A percentile compares a stretch with the other conserved stretches of the same genome.
Evolutionary conservation across 192 early-diverging fungal species (phyloP).

Genomic region (Coemansia sp.): DNA sequence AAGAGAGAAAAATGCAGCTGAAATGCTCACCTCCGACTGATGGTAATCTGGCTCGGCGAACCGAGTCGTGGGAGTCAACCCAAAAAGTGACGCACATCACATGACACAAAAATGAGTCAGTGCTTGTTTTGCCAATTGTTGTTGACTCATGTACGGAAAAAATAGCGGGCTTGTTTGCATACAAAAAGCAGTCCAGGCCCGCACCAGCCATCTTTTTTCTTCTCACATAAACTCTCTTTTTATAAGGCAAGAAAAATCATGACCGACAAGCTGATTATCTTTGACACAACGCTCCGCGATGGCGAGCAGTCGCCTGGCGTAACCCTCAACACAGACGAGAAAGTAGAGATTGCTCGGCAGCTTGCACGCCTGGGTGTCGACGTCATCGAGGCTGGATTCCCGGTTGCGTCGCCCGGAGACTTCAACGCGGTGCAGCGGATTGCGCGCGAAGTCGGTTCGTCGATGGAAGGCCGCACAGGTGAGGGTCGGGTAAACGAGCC

Average conservation of each 20-base stretch:
- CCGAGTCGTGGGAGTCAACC: no score
- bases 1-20: no score
- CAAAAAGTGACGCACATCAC: neutral
- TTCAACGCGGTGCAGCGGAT: slow-evolving; percentile 94
- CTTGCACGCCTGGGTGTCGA: slow-evolving; percentile 93
- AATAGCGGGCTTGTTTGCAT: no score
- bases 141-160: no score
- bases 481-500: slow-evolving; percentile 63
- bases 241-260: slow-evolving; percentile 1
- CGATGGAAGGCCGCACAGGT: slow-evolving; percentile 77
- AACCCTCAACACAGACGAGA: slow-evolving; percentile 88
- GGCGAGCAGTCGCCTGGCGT: slow-evolving; percentile 99
- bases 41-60: no score
- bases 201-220: neutral
- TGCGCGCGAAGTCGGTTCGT: slow-evolving; percentile 84
- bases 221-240: neutral
- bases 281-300: slow-evolving; percentile 95
- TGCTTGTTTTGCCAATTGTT: no score
- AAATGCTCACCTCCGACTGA: no score
- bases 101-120: slow-evolving; percentile 1
- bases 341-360: slow-evolving; percentile 91
- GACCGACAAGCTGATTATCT: slow-evolving; percentile 81
- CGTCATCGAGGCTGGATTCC: slow-evolving; percentile 95
- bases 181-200: neutral
- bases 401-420: slow-evolving; percentile 90